Conservation (phyloP, 495 filamentous ascomycete species). For the Penicillium flavigenum region DNA sequence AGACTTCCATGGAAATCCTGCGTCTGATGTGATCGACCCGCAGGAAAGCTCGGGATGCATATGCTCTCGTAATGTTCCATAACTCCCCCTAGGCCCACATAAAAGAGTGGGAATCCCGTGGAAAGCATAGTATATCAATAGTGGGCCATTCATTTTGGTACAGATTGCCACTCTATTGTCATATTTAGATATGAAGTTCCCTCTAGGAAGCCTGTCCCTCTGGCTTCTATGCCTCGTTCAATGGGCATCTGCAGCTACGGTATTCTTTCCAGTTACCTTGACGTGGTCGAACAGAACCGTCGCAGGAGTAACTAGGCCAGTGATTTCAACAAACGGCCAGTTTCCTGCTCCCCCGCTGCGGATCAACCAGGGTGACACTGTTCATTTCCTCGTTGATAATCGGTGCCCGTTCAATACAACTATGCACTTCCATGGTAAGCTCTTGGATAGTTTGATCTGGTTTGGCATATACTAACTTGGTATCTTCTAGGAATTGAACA, state of each 20-base stretch:
- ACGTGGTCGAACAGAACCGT: slow-evolving; percentile 33
- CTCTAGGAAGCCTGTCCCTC: slow-evolving; percentile 7
- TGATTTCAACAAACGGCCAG: slow-evolving; percentile 60
- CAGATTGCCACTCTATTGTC: not conserved
- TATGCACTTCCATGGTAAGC: slow-evolving; percentile 53
- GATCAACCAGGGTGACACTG: slow-evolving; percentile 60
- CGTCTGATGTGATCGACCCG: not conserved
- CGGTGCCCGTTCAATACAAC: slow-evolving; percentile 52
- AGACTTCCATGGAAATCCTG: not conserved
- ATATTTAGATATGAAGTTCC: slow-evolving; percentile 13
- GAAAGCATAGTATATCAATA: not conserved
- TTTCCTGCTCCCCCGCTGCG: slow-evolving; percentile 58
- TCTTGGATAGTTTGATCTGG: not conserved
- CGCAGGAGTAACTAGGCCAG: slow-evolving; percentile 39
- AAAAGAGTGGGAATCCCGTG: not conserved
- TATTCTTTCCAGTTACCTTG: slow-evolving; percentile 35
- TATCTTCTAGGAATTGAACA: slow-evolving; percentile 36
- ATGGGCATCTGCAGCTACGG: slow-evolving; percentile 21
- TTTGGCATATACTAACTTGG: not conserved
- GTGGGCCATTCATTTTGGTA: not conserved
- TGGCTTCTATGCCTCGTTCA: slow-evolving; percentile 18
- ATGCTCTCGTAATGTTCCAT: not conserved
- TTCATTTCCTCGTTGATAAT: slow-evolving; percentile 60
- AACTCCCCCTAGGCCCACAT: not conserved
- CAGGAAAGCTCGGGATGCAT: slow-evolving; percentile 1